Base-by-base conservation (phyloP, 257 asterid species). In the Ilex aquifolium region DNA sequence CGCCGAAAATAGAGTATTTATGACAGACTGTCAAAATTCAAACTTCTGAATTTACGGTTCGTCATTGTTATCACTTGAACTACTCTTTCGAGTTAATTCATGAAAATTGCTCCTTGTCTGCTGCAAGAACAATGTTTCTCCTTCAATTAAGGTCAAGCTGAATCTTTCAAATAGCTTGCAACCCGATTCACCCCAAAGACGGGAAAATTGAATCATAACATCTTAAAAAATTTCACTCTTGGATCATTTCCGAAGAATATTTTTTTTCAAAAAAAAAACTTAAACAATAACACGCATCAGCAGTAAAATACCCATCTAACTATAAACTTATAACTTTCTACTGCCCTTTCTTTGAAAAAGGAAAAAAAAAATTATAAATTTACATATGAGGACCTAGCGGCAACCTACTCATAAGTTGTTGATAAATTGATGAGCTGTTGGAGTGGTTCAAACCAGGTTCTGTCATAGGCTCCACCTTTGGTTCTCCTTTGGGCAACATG, bases 331-430 rank as follows among this genome's bases (percentile, higher is more conserved):
- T 4, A 65, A 39, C 66, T 69, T 60, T 65, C 32, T 56, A 73
- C 59, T 50, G 54, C 21, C 67, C 53, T 48, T 13, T 69, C 60
- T 21, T 51, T 12, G 53, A 60, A 44, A 15, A 64, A 56, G 63
- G 53, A 68, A 70, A 80, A 80, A 73, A 62, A 6, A 56, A 49
- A 49, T 21, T 30, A 21, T 62, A 61, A 52, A 69, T 70, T 76
- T 81, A 85, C 82, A 85, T 80, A 48, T 81, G 79, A 49, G 84
- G 88, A 76, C 94, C 95, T 39, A 69, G 88, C 29, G 92, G 85
- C 77, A 83, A 65, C 69, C 85, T 72, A 71, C 69, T 76, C 92
- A 83, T 77, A 46, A 78, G 76, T 79, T 83, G 95, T 76, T 77
- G 83, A 77, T 80, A 87, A 65, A 73, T 78, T 3, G 88, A 62